Conservation (phyloP, 257 asterid genomes). For the Craterostigma plantagineum region DNA sequence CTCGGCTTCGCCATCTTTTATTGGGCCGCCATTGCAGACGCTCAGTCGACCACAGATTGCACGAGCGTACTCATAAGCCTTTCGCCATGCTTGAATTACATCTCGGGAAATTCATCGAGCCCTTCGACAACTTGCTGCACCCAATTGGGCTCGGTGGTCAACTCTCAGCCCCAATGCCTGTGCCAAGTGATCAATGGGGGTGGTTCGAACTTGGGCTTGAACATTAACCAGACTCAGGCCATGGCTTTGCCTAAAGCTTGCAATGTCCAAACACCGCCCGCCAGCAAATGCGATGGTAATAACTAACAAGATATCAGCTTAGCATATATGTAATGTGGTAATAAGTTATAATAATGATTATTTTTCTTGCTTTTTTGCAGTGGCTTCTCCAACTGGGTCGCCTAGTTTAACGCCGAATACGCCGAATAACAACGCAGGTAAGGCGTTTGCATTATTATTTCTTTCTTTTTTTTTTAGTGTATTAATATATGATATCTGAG, state of each 20-base stretch:
- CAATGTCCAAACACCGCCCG: conserved; percentile 50
- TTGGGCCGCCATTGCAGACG: too few relatives aligned
- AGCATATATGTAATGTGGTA: not conserved
- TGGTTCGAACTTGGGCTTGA: conserved; percentile 37
- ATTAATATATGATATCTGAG: too few relatives aligned
- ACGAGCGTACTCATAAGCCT: conserved; percentile 53
- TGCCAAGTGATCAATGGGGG: conserved; percentile 45
- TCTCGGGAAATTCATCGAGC: not conserved
- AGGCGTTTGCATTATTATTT: not conserved
- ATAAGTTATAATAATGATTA: not conserved
- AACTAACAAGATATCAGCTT: not conserved
- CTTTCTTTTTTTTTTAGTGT: too few relatives aligned
- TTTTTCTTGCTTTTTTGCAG: conserved; percentile 16
- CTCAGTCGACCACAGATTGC: conserved; percentile 21
- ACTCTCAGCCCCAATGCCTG: conserved; percentile 48
- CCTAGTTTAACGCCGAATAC: conserved; percentile 32
- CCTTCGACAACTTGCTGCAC: conserved; percentile 35
- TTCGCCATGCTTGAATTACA: conserved; percentile 75
- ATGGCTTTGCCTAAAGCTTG: conserved; percentile 56
- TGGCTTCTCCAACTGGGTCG: conserved; percentile 43
- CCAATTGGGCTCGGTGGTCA: conserved; percentile 45
- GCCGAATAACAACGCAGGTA: conserved; percentile 22
- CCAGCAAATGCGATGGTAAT: conserved; percentile 46
- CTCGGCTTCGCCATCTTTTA: too few relatives aligned
- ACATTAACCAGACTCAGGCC: conserved; percentile 67